Evolutionary conservation across 2,329 filamentous ascomycete genomes (phyloP), one percentile per base, ranked within the genome.

Genomic region (Tolypocladium pustulatum): DNA sequence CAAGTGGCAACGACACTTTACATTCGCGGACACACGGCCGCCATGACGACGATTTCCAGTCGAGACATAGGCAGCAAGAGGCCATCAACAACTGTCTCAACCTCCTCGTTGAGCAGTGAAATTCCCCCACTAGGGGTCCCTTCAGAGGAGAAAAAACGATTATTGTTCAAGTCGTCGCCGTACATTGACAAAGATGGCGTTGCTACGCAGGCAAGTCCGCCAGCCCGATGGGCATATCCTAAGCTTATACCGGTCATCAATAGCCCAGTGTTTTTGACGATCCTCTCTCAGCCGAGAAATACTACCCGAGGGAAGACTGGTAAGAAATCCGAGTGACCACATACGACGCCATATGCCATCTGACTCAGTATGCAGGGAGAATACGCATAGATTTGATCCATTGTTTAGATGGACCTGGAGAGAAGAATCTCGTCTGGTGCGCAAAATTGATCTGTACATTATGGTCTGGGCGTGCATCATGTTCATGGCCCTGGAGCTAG

Each of bases 371-470:
- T 17, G 40, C 20, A 68, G 73, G 72, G 74, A 77, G 55, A 77
- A 77, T 34, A 54, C 67, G 1, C 76, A 81, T 63, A 73, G 77
- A 0, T 82, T 80, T 60, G 77, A 81, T 58, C 76, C 76, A 0
- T 63, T 72, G 0, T 71, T 73, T 0, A 64, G 75, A 49, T 77
- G 75, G 75, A 74, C 73, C 0, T 76, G 72, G 72, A 62, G 64
- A 9, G 74, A 77, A 57, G 75, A 77, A 54, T 59, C 68, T 56
- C 61, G 61, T 1, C 59, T 77, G 0, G 63, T 77, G 4, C 70
- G 71, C n/a, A 75, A 74, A 63, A 69, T 75, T 7, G 74, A 76
- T 59, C 63, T 66, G 37, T 64, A 73, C 13, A 78, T 80, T 59
- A 77, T 78, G 75, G 58, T 76, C 3, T 81, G 75, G 71, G 68